Base-by-base conservation (phyloP, 768 basidiomycete genomes). In the Russula abietina region DNA sequence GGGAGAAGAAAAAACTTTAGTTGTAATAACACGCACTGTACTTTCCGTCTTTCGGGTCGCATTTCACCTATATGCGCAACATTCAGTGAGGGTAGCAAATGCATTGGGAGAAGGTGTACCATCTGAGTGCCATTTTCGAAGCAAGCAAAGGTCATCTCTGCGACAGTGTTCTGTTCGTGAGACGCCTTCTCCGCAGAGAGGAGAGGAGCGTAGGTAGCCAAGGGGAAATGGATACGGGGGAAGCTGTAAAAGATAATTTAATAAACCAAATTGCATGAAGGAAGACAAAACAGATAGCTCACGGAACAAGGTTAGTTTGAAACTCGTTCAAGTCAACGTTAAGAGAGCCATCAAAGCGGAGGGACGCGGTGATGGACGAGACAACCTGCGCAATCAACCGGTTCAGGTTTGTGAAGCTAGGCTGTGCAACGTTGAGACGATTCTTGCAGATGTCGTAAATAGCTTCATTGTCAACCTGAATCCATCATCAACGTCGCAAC, bases 361-460 rank as follows among this genome's bases (percentile, higher is more conserved):
- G 83, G 24, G 96, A 98, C 33, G 95, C 95, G 26, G 96, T 98
- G 75, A 98, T 86, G 58, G 94, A 95, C 10, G 97, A 99, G 65
- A 99, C 97, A 67, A 98, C 97, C 73, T 98, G 97, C 16, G 97
- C 95, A 71, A 98, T 98, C 69, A 99, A 80, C 60, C 97, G 81
- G 79, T 99, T 98, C 66, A 98, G 77, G 81, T 99, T 98, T 71
- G 82, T 80, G 80, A 96, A 93, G 71, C 92, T 89, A 17, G 97
- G 97, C 38, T 83, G 88, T 30, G 80, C 71, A 68, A 98, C 89
- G 68, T 84, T 85, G 61, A 98, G 81, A 74, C 89, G 94, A 77
- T 89, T 87, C 82, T 97, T 95, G 91, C 96, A 98, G 73, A 98
- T 98, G 73, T 98, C 95, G 76, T 96, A 98, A 73, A 98, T 98